A percentile compares a stretch with the other conserved stretches of the same genome.
These are phyloP conservation scores for Mycena belliarum DNA, from an alignment of 768 basidiomycete species.

Conservation along the genomic window DNA sequence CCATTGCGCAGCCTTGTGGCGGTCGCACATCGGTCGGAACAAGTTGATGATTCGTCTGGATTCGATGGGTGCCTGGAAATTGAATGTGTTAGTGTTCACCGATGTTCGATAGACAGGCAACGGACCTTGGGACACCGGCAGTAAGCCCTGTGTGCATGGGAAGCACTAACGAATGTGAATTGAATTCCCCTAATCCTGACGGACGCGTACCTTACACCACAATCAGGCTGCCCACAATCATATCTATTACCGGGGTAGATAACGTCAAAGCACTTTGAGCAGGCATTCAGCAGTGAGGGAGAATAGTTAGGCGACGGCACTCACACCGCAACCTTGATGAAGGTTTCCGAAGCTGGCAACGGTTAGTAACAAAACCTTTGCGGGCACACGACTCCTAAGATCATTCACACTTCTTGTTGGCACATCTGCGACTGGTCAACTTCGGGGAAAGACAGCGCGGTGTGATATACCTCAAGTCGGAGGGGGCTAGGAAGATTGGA, in stretches of 20 bases:
- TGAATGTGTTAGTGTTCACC: not conserved
- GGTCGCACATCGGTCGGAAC: conserved; percentile 22
- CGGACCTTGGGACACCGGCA: conserved; percentile 21
- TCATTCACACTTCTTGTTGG: conserved; percentile 59
- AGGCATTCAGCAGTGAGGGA: not conserved
- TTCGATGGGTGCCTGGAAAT: not conserved
- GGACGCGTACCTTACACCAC: conserved; percentile 12
- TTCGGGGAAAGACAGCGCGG: not conserved
- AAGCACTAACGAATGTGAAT: not conserved
- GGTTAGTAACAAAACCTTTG: conserved; percentile 15
- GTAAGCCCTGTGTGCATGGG: conserved; percentile 9
- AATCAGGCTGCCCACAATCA: conserved; percentile 18
- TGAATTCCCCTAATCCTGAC: not conserved
- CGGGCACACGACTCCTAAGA: conserved; percentile 21
- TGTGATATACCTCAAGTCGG: not conserved
- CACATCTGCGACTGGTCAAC: conserved; percentile 43
- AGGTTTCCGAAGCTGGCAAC: conserved; percentile 39
- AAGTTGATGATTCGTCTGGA: conserved; percentile 17
- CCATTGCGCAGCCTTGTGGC: conserved; percentile 20
- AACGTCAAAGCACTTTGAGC: conserved; percentile 18
- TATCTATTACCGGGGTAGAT: conserved; percentile 14
- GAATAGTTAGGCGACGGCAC: conserved; percentile 8
- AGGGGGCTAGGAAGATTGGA: not conserved
- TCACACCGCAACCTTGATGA: conserved; percentile 44
- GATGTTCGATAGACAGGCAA: not conserved